A percentile compares a stretch with the other conserved stretches of the same genome.
Conservation (phyloP, 345 rosid genomes). For the Sapria himalayana region DNA sequence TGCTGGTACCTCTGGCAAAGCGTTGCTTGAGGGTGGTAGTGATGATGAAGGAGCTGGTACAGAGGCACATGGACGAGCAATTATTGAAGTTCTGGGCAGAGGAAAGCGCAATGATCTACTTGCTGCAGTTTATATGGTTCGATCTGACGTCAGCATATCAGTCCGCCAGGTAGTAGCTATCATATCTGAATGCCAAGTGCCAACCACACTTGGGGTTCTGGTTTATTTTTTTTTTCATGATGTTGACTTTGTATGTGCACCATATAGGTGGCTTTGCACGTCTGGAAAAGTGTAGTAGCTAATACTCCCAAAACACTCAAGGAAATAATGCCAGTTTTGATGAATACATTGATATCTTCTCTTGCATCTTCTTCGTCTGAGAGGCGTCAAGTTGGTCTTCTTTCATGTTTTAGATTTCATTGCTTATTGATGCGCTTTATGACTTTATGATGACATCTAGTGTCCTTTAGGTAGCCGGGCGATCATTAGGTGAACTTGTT, state of each 20-base stretch:
- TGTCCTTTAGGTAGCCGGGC: constrained; percentile 55
- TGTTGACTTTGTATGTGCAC: too few species aligned
- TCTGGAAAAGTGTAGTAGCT: constrained; percentile 96
- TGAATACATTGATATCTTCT: constrained; percentile 74
- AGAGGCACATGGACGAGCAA: constrained; percentile 97
- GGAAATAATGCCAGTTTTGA: constrained; percentile 95
- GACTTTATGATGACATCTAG: neutral
- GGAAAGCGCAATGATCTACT: constrained; percentile 90
- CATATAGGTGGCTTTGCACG: constrained; percentile 97
- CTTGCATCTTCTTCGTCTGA: constrained; percentile 87
- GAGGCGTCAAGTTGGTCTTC: constrained; percentile 67
- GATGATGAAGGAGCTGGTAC: constrained; percentile 99
- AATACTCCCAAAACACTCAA: constrained; percentile 92
- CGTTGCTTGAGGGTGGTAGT: constrained; percentile 96
- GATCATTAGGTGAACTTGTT: constrained; percentile 91
- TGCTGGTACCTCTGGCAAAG: constrained; percentile 98
- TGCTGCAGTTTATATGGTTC: constrained; percentile 94
- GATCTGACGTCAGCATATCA: constrained; percentile 81
- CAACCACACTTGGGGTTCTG: too few species aligned
- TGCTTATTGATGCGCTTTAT: neutral
- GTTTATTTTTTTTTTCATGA: too few species aligned
- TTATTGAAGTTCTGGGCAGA: constrained; percentile 91
- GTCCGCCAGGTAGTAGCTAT: constrained; percentile 71
- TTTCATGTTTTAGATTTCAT: neutral
- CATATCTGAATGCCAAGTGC: neutral